These are phyloP conservation scores for Onygena corvina DNA, from an alignment of 2,329 filamentous ascomycete species.

Conservation along the genomic window DNA sequence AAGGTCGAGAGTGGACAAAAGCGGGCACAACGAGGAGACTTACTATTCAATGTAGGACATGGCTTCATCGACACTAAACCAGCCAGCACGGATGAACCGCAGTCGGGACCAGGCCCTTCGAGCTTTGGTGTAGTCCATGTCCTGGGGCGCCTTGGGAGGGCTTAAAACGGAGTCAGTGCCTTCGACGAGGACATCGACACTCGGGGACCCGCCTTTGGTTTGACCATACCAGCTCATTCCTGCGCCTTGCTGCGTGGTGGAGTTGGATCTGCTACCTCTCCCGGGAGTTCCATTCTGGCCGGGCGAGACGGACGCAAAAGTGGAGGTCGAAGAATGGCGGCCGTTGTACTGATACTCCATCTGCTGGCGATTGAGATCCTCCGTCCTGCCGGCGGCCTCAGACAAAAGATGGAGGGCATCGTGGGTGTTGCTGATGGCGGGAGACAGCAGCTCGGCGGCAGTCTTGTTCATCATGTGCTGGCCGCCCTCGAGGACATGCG, in stretches of 20 bases:
- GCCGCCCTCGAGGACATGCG: constrained; percentile 36
- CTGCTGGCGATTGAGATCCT: constrained; percentile 39
- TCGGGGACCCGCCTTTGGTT: constrained; percentile 11
- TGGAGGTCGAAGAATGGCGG: constrained; percentile 29
- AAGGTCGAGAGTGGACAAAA: constrained; percentile 13
- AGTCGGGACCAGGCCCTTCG: constrained; percentile 82
- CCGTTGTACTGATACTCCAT: constrained; percentile 36
- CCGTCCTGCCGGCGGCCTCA: constrained; percentile 56
- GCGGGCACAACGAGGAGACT: constrained; percentile 21
- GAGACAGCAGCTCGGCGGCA: constrained; percentile 47
- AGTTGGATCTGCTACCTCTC: constrained; percentile 27
- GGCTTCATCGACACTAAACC: constrained; percentile 88
- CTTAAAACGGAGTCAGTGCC: constrained; percentile 10
- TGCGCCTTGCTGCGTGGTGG: constrained; percentile 27
- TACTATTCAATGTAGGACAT: constrained; percentile 91
- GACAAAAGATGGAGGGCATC: constrained; percentile 86
- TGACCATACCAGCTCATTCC: constrained; percentile 43
- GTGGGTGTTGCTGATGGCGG: constrained; percentile 76
- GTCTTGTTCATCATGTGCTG: constrained; percentile 48
- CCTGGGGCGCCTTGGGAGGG: constrained; percentile 20
- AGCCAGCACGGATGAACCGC: constrained; percentile 88
- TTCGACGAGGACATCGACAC: constrained; percentile 8
- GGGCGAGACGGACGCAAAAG: constrained; percentile 29
- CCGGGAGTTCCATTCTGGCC: constrained; percentile 26
- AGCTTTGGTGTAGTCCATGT: constrained; percentile 46